Evolutionary conservation across 75 land plant species (phyloP).

Genomic region (Sequoiadendron giganteum): DNA sequence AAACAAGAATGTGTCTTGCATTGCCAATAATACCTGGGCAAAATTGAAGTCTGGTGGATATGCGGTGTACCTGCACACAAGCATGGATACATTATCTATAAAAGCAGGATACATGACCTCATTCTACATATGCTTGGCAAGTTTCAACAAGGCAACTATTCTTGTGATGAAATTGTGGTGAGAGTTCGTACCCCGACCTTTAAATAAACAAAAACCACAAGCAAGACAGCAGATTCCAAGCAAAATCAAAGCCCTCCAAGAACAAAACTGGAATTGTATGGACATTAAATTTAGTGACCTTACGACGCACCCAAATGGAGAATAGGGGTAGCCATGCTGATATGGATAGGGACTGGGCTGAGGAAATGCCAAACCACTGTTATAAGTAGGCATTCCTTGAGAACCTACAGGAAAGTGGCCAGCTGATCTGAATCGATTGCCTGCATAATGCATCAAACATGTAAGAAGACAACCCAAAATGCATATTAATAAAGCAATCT

Average conservation of each 20-base stretch:
- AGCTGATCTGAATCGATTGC: conserved; percentile 13
- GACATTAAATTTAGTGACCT: background rate
- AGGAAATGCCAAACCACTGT: conserved; percentile 6
- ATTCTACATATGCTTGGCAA: background rate
- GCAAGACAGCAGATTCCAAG: background rate
- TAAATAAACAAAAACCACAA: background rate
- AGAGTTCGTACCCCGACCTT: background rate
- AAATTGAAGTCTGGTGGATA: conserved; percentile 12
- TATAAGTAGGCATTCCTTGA: conserved; percentile 4
- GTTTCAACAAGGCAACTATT: background rate
- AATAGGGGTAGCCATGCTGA: conserved; percentile 3
- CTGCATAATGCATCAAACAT: background rate
- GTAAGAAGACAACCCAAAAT: conserved; percentile 3
- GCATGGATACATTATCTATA: background rate
- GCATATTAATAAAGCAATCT: background rate
- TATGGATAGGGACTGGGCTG: background rate
- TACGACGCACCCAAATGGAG: conserved; percentile 8
- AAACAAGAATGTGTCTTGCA: background rate
- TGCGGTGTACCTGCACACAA: background rate
- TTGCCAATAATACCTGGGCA: conserved; percentile 6
- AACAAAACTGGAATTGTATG: background rate
- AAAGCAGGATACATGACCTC: background rate
- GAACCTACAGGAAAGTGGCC: conserved; percentile 1
- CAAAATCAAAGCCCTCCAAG: background rate
- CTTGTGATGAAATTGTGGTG: background rate